Evolutionary conservation across 1,284 basidiomycete genomes (phyloP).

Genomic region (Agaricales sp.): DNA sequence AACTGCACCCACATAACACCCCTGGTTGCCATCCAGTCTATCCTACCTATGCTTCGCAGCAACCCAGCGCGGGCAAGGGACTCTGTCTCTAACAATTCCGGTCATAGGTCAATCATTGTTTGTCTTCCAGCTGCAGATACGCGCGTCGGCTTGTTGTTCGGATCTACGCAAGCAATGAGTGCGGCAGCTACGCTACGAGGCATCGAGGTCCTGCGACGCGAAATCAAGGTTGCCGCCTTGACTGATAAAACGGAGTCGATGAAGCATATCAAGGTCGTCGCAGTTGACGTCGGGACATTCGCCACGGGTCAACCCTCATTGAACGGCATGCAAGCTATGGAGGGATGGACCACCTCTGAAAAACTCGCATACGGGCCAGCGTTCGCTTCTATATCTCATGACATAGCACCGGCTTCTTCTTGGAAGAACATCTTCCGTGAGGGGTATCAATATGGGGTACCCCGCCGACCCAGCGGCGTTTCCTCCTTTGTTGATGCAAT

Average conservation of each 20-base stretch:
- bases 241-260: slow-evolving; percentile 42
- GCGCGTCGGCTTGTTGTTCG: slow-evolving; percentile 62
- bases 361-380: slow-evolving; percentile 59
- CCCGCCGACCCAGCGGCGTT: slow-evolving; percentile 44
- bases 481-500: slow-evolving; percentile 46
- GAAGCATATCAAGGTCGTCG: slow-evolving; percentile 50
- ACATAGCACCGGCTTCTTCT: slow-evolving; percentile 17
- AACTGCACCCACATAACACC: slow-evolving; percentile 65
- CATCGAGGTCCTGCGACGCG: slow-evolving; percentile 60
- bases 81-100: slow-evolving; percentile 33
- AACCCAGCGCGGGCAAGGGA: slow-evolving; percentile 41
- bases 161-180: slow-evolving; percentile 58
- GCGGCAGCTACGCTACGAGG: slow-evolving; percentile 60
- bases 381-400: slow-evolving; percentile 41
- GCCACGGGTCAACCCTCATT: slow-evolving; percentile 16
- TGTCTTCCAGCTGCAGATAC: slow-evolving; percentile 62
- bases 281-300: slow-evolving; percentile 31
- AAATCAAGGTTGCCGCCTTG: slow-evolving; percentile 46
- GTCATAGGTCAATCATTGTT: slow-evolving; percentile 42
- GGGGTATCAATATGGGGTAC: slow-evolving; percentile 22
- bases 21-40: slow-evolving; percentile 61
- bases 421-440: slow-evolving; percentile 21
- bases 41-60: slow-evolving; percentile 64
- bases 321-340: slow-evolving; percentile 40
- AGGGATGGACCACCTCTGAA: slow-evolving; percentile 62